Base-by-base conservation (phyloP, 202 grass and related monocot genomes). In the Zoysia matrella region DNA sequence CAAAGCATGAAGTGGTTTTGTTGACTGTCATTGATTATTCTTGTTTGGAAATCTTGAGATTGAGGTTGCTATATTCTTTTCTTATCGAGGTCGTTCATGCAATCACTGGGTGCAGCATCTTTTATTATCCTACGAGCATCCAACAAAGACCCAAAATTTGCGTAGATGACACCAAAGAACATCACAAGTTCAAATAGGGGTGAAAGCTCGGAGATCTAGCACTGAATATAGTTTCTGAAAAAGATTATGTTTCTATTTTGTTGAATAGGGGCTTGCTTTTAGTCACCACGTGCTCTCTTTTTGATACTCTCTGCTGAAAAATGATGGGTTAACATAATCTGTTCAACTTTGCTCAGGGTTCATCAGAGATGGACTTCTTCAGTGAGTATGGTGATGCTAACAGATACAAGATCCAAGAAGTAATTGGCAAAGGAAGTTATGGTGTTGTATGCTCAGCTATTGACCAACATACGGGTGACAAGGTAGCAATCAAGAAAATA, bases 281-380 rank as follows among this genome's bases (percentile, higher is more conserved):
- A 45, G 39, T 78, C 39, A 52, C 15, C 16, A 42, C 2, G 30
- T 36, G 14, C 47, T 43, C 14, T 75, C 52, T 53, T 60, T 69
- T 76, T 73, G 12, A 0, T 44, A 55, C 49, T 50, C 67, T 12
- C n/a, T 60, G 39, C 61, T 16, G 4, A 49, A 72, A 56, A 71
- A 11, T 56, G 5, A 7, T 2, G 6, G 7, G 49, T 42, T 83
- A 49, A 71, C 62, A 77, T 51, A 66, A 53, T 74, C 67, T 82
- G 40, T 81, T 75, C 30, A 60, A 43, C 69, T 83, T 70, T 69
- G 72, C 77, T 73, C 93, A 99, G 97, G 90, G 67, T 80, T 96
- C 85, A 52, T 76, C 86, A 3, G 93, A 99, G 53, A 85, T 91
- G 85, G 91, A 99, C 10, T 99, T 99, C 88, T 99, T 99, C 86